phyloP scores from a whole-genome alignment of 805 yeast species.

The Yamadazyma nakazawae region DNA sequence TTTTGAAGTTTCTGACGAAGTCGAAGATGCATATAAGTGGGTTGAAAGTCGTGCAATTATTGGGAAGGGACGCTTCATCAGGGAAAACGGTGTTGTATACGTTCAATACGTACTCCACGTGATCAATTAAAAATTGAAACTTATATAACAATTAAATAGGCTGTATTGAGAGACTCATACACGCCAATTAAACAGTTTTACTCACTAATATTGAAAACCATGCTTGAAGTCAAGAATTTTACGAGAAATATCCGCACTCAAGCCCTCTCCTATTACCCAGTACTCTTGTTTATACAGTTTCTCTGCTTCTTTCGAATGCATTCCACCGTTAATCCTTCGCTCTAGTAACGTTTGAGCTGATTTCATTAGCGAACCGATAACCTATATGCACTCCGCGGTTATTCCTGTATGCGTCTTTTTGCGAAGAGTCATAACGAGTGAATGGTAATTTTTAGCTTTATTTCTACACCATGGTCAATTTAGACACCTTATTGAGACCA shows the following conservation, averaged over 20 bases:
- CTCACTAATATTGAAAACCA: too few species aligned
- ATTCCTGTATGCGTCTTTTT: background rate
- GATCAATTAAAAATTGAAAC: background rate
- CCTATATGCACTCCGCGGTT: background rate
- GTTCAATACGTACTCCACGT: constrained; percentile 57
- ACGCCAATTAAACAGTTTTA: too few species aligned
- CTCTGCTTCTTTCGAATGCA: too few species aligned
- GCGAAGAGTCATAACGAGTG: constrained; percentile 5
- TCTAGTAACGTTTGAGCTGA: background rate
- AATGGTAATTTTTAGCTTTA: background rate
- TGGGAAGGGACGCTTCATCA: constrained; percentile 59
- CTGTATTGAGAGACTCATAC: too few species aligned
- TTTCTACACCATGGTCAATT: constrained; percentile 12
- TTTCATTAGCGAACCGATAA: background rate
- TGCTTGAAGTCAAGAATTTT: too few species aligned
- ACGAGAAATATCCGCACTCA: too few species aligned
- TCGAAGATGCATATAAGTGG: constrained; percentile 50
- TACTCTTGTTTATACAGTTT: too few species aligned
- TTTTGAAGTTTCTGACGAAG: constrained; percentile 39
- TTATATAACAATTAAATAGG: too few species aligned
- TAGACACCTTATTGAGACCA: constrained; percentile 52
- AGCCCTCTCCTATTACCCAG: too few species aligned
- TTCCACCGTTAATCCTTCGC: too few species aligned
- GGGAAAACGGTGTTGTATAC: constrained; percentile 45
- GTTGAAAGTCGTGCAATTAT: constrained; percentile 44